Base-by-base conservation (phyloP, 106 monocot genomes). In the Platanthera guangdongensis region DNA sequence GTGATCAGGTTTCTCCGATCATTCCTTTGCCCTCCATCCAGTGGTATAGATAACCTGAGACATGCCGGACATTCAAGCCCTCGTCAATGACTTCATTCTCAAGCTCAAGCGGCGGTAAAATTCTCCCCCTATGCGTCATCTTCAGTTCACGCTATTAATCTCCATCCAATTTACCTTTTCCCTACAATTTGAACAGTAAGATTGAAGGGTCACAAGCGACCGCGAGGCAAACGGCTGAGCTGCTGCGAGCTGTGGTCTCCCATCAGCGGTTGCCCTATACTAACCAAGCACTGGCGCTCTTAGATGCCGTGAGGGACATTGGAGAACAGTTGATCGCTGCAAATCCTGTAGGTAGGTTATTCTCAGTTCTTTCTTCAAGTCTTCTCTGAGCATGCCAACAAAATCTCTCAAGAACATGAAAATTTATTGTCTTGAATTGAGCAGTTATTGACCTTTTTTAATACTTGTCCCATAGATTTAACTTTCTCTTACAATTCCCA, bases 121-220 rank as follows among this genome's bases (percentile, higher is more conserved):
- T 9, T 69, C 19, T 22, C 50, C 52, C 15, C 69, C 47, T 76
- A 18, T 48, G 10, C 11, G 19, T 62, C 16, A 46, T 51, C 9
- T 72, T 50, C 22, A 50, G 50, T 51, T 50, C 8, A 0, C 21
- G 49, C 32, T 50, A 49, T 15, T 16, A 18, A 50, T 71, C 49
- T 71, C 18, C 8, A 0, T 71, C 71, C 16, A 50, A 22, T 50
- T 72, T 10, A 19, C 22, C 8, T 48, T 48, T 48, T 15, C 15
- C 19, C 10, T 63, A 9, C 62, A 51, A 49, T 52, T 68, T 15
- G 68, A 8, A 22, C 78, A 99, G 99, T 51, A 99, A 84, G 84
- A 88, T 99, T 39, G 99, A 99, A 82, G 99, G 99, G 21, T 99
- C 99, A 63, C 94, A 99, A 46, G 94, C 89, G 59, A 88, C 68